Percentiles rank a stretch among this genome's conserved stretches.
Evolutionary conservation across 2,329 filamentous ascomycete species (phyloP).

Genomic region (Orbilia javanica): DNA sequence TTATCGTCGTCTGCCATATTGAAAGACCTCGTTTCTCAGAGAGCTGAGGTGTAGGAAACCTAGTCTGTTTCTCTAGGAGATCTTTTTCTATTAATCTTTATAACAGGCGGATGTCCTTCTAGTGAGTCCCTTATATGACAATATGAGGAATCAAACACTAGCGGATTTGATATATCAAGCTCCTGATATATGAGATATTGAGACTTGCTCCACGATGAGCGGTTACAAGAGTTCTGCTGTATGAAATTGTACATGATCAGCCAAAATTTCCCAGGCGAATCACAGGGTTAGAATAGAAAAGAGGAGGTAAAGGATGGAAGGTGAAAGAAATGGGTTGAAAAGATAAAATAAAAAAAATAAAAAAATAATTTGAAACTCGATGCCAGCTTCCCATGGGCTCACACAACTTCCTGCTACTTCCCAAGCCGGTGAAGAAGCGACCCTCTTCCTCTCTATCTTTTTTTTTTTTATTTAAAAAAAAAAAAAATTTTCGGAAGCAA

Average conservation of each 20-base stretch:
- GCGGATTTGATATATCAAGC: constrained; percentile 52
- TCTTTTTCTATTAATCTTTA: constrained; percentile 57
- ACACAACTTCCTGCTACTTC: constrained; percentile 21
- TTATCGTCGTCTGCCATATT: constrained; percentile 75
- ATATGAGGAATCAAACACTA: constrained; percentile 56
- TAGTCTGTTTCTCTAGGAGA: constrained; percentile 38
- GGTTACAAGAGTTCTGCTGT: constrained; percentile 58
- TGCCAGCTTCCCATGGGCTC: constrained; percentile 28
- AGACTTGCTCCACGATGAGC: constrained; percentile 57
- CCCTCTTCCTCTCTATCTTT: background rate
- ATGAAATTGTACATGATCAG: constrained; percentile 57
- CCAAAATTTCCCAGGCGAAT: constrained; percentile 52
- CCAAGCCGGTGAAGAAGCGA: constrained; percentile 27
- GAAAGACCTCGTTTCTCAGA: constrained; percentile 35
- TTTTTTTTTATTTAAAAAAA: background rate
- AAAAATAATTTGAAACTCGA: constrained; percentile 31
- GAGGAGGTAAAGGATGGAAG: constrained; percentile 38
- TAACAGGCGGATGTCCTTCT: constrained; percentile 57
- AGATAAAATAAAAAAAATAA: constrained; percentile 33
- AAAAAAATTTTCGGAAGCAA: constrained; percentile 39
- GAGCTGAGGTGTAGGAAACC: constrained; percentile 27
- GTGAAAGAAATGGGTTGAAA: constrained; percentile 46
- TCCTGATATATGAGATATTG: constrained; percentile 56
- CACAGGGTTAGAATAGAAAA: constrained; percentile 34
- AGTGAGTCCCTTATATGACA: constrained; percentile 59